Evolutionary conservation across 371 early-diverging fungal species (phyloP), one percentile per base, ranked within the genome.

Genomic region (Mucor plumbeus): DNA sequence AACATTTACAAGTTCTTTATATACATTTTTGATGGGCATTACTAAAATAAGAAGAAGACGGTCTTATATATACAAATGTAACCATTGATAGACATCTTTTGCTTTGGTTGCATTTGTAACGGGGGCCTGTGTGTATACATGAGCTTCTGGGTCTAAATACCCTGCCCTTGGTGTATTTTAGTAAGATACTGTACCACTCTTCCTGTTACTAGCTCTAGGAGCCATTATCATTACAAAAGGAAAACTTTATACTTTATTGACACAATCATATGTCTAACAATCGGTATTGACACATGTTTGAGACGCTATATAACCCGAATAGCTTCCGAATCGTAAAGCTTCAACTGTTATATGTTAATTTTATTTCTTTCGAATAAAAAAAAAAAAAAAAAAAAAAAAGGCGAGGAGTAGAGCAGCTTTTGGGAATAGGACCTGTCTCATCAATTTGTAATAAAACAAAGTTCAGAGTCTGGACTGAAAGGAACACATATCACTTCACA

Each of bases 41-140:
- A 36, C 57, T 56, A 56, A 56, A 56, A 35, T 17, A 19, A 56
- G 34, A 56, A 56, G 19, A 26, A 7, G 19, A 47, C 47, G 47
- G 47, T 62, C 36, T 50, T 48, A 36, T 61, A 36, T 17, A 26
- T 26, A 26, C 48, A 48, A 19, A 47, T 35, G 62, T 62, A 62
- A 62, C 62, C 50, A 38, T 59, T 10, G 7, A 40, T 60, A 59
- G 50, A 36, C 57, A 65, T 58, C 65, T 58, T 38, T n/a, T 41
- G 26, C 26, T 26, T 26, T 7, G 44, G 15, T 59, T 33, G 60
- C 19, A 15, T 40, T 39, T 67, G 61, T 67, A 54, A 53, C 61
- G 67, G 67, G 66, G 67, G 54, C 67, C 67, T 61, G 67, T 67
- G 61, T 66, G 40, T n/a, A 54, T 39, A 56, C 21, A 53, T 53